Conservation (phyloP, 345 rosid genomes). For the Mangifera indica region DNA sequence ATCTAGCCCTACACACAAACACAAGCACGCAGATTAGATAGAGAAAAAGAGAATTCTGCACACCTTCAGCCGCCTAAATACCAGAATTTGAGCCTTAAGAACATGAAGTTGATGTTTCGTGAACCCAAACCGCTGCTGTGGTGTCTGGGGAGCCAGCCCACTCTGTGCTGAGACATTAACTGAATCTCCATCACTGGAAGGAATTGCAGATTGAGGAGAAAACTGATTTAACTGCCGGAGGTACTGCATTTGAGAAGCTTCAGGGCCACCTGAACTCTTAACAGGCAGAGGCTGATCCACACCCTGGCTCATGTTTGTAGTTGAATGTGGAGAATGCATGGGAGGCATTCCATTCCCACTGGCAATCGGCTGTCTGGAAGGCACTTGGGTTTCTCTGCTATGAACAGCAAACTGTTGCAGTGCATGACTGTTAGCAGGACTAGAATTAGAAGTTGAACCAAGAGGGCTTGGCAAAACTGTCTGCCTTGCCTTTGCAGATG, state of each 20-base stretch:
- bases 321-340: conserved; percentile 64
- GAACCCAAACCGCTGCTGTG: conserved; percentile 63
- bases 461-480: conserved; percentile 45
- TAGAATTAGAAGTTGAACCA: conserved; percentile 54
- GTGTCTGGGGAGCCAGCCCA: conserved; percentile 51
- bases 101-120: conserved; percentile 96
- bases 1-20: not conserved
- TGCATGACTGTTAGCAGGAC: conserved; percentile 40
- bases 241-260: conserved; percentile 58
- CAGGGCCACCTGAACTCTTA: conserved; percentile 54
- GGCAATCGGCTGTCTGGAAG: conserved; percentile 49
- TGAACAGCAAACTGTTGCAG: conserved; percentile 62
- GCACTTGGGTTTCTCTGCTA: conserved; percentile 62
- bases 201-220: conserved; percentile 48
- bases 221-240: conserved; percentile 63
- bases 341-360: conserved; percentile 70
- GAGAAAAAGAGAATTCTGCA: conserved; percentile 19
- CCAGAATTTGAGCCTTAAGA: conserved; percentile 96
- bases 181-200: conserved; percentile 51
- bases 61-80: conserved; percentile 95
- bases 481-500: conserved; percentile 64
- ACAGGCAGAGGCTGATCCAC: conserved; percentile 53
- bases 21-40: not conserved
- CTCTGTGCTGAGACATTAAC: conserved; percentile 43
- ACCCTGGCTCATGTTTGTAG: conserved; percentile 50